Percentiles rank a stretch among this genome's conserved stretches.
phyloP scores from a whole-genome alignment of 352 stramenopile genomes.

The Phytophthora rubi region DNA sequence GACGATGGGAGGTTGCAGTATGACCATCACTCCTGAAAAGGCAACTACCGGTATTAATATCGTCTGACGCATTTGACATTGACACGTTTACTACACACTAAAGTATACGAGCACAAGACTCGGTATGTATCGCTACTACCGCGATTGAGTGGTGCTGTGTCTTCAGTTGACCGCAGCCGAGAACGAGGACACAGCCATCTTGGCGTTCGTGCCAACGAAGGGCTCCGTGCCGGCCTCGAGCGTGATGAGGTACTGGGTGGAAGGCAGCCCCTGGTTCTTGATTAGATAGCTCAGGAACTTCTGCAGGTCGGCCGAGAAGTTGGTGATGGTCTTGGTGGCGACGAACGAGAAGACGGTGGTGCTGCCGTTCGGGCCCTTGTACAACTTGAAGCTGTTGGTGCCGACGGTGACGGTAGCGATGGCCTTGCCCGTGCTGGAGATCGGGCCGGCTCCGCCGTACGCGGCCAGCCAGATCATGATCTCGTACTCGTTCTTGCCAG shows the following conservation, averaged over 20 bases:
- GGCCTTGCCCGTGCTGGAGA: slow-evolving; percentile 38
- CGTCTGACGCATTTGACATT: background rate
- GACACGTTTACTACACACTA: background rate
- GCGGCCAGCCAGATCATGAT: slow-evolving; percentile 49
- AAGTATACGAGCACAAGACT: background rate
- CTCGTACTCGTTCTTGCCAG: slow-evolving; percentile 39
- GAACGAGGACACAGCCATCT: slow-evolving; percentile 33
- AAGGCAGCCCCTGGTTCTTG: slow-evolving; percentile 31
- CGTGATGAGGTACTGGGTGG: slow-evolving; percentile 36
- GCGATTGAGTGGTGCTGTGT: background rate
- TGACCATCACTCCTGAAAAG: slow-evolving; percentile 28
- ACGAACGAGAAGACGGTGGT: slow-evolving; percentile 45
- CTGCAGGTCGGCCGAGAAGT: slow-evolving; percentile 31
- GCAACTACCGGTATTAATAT: background rate
- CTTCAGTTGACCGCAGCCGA: slow-evolving; percentile 23
- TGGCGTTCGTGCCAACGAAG: slow-evolving; percentile 33
- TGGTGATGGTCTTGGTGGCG: slow-evolving; percentile 29
- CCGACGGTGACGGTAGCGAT: slow-evolving; percentile 31
- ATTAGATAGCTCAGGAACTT: slow-evolving; percentile 34
- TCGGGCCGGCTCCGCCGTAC: slow-evolving; percentile 31
- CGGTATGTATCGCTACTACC: slow-evolving; percentile 7
- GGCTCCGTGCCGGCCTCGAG: slow-evolving; percentile 40
- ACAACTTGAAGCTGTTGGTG: slow-evolving; percentile 34
- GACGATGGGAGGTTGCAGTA: slow-evolving; percentile 18
- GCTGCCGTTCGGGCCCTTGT: slow-evolving; percentile 39